These are phyloP conservation scores for Lentinus tigrinus DNA, from an alignment of 768 basidiomycete species.

Conservation along the genomic window DNA sequence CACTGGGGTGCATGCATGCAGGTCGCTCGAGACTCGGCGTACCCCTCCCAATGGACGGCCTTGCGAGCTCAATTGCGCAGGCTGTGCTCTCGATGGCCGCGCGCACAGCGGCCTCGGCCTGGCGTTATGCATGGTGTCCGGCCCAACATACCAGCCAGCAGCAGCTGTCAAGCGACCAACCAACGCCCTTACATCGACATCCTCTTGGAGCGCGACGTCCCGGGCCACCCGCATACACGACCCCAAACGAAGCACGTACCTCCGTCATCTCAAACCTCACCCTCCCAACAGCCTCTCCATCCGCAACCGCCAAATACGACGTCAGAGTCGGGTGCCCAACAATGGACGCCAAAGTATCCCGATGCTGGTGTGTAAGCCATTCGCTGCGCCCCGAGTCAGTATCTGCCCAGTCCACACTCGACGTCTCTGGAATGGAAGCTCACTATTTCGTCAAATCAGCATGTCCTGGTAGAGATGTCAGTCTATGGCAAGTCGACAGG, in stretches of 20 bases:
- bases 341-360: constrained; percentile 92
- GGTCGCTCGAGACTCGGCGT: too few species aligned
- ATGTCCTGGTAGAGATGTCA: constrained; percentile 61
- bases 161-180: too few species aligned
- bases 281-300: constrained; percentile 89
- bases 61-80: too few species aligned
- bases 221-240: too few species aligned
- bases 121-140: too few species aligned
- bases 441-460: constrained; percentile 96
- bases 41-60: too few species aligned
- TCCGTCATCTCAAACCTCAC: constrained; percentile 94
- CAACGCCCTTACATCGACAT: too few species aligned
- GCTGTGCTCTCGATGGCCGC: too few species aligned
- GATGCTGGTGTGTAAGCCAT: constrained; percentile 96
- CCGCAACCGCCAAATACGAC: constrained; percentile 89
- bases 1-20: background rate
- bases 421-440: constrained; percentile 30
- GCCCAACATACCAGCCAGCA: too few species aligned
- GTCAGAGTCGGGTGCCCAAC: constrained; percentile 85
- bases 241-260: constrained; percentile 45
- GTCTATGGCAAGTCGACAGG: background rate
- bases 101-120: too few species aligned
- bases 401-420: background rate
- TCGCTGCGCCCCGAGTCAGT: constrained; percentile 55
- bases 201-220: too few species aligned